Evolutionary conservation across 2,329 filamentous ascomycete genomes (phyloP), one percentile per base, ranked within the genome.

Genomic region (Basipetospora chlamydospora): DNA sequence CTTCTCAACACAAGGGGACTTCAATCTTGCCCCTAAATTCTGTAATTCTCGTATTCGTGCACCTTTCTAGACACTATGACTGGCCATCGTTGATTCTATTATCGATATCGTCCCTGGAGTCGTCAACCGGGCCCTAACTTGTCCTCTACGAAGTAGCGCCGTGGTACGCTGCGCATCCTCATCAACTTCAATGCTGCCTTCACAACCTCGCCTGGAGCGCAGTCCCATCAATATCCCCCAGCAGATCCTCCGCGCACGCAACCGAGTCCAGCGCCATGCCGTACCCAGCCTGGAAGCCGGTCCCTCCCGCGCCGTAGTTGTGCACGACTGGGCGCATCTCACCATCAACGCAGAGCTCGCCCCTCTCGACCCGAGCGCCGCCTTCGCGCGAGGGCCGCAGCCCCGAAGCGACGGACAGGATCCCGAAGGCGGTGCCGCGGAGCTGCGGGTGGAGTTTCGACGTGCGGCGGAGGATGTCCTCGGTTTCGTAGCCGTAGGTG

Each of bases 221-320:
- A 11, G 7, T 25, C 22, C 11, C 11, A 11, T 6, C 7, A 41
- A 8, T 23, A 29, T 33, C 8, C 8, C 15, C 7, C 38, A 57
- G 34, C 6, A 55, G 16, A 29, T 53, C 48, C 5, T 55, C 48
- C 1, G 49, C 46, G 10, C 41, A 40, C n/a, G 36, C 33, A 8
- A 58, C 54, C 0, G 57, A 50, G 25, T 59, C 57, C 15, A 53
- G 12, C 0, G 58, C 55, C 57, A 59, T 59, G 5, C 55, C 57
- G 26, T 54, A 59, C 4, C 57, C 57, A 3, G 61, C 60, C 35
- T 64, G 61, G 41, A 59, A 65, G 0, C 61, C 61, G 2, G 61
- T 60, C 8, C 61, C 61, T 1, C 61, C 59, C 5, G 60, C 61
- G 5, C 61, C 61, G 41, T 66, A 63, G 36, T 62, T 61, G 42